Conservation (phyloP, 768 basidiomycete genomes). For the Amanita exitialis region DNA sequence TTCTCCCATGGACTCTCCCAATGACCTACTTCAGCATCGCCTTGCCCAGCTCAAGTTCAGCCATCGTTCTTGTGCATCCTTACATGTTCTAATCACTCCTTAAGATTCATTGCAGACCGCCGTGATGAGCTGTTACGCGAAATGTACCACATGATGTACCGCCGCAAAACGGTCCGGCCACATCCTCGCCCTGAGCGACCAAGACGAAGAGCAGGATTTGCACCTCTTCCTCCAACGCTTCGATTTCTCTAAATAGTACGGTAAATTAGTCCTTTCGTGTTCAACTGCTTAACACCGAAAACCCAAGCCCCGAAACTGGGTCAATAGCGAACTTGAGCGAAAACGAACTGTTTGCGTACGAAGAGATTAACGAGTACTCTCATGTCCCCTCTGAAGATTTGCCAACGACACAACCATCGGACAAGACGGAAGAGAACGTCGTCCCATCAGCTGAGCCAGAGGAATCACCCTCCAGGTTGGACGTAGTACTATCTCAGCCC, state of each 20-base stretch:
- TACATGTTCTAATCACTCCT: slow-evolving; percentile 7
- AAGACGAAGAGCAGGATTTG: slow-evolving; percentile 31
- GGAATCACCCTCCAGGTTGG: background rate
- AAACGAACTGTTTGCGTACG: slow-evolving; percentile 12
- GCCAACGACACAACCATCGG: background rate
- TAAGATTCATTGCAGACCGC: slow-evolving; percentile 51
- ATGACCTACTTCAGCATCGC: slow-evolving; percentile 29
- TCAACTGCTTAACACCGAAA: background rate
- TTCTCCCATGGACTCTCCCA: background rate
- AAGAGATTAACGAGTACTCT: background rate
- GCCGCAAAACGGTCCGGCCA: slow-evolving; percentile 36
- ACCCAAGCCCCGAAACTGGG: slow-evolving; percentile 23
- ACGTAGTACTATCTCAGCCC: background rate
- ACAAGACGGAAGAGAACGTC: background rate
- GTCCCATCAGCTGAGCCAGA: background rate
- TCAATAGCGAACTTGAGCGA: slow-evolving; percentile 18
- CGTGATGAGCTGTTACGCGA: slow-evolving; percentile 64
- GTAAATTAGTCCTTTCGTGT: slow-evolving; percentile 13
- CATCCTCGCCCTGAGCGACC: slow-evolving; percentile 25
- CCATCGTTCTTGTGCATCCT: background rate
- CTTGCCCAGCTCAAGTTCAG: slow-evolving; percentile 33
- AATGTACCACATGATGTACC: slow-evolving; percentile 58
- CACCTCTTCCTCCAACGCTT: slow-evolving; percentile 45
- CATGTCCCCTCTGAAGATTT: background rate
- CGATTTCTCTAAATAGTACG: slow-evolving; percentile 41